These are phyloP conservation scores for Rhododendron ferrugineum DNA, from an alignment of 148 eudicot species.

Conservation along the genomic window DNA sequence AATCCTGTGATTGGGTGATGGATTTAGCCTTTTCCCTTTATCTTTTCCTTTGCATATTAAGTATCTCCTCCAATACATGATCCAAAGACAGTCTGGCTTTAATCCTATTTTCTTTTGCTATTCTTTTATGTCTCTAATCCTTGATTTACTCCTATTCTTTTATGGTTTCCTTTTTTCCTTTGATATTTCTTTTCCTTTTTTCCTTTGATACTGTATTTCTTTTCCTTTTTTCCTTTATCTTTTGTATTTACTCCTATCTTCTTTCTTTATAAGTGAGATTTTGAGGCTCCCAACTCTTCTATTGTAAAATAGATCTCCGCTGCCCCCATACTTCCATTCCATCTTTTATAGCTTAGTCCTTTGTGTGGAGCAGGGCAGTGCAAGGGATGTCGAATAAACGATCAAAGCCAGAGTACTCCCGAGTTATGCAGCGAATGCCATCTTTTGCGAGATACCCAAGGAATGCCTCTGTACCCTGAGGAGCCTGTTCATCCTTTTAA, in stretches of 20 bases:
- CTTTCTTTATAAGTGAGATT: background rate
- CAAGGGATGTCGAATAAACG: constrained; percentile 58
- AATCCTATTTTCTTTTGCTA: background rate
- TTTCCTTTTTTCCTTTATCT: background rate
- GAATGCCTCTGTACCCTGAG: constrained; percentile 53
- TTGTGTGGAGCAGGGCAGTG: constrained; percentile 34
- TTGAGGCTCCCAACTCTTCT: background rate
- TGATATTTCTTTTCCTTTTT: background rate
- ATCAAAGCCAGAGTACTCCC: constrained; percentile 44
- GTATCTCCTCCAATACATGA: background rate
- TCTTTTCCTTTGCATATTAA: background rate
- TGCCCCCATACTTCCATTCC: background rate
- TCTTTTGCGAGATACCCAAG: constrained; percentile 50
- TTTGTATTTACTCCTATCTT: background rate
- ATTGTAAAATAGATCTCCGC: background rate
- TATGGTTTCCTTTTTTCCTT: background rate
- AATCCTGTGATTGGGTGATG: background rate
- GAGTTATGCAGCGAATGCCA: constrained; percentile 47
- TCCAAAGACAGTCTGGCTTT: background rate
- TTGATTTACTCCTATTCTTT: background rate
- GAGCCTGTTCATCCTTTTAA: constrained; percentile 1
- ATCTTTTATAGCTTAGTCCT: background rate
- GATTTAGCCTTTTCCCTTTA: background rate
- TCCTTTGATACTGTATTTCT: background rate
- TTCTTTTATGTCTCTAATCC: background rate